phyloP scores from a whole-genome alignment of 306 rosid genomes.

The Citrullus amarus region DNA sequence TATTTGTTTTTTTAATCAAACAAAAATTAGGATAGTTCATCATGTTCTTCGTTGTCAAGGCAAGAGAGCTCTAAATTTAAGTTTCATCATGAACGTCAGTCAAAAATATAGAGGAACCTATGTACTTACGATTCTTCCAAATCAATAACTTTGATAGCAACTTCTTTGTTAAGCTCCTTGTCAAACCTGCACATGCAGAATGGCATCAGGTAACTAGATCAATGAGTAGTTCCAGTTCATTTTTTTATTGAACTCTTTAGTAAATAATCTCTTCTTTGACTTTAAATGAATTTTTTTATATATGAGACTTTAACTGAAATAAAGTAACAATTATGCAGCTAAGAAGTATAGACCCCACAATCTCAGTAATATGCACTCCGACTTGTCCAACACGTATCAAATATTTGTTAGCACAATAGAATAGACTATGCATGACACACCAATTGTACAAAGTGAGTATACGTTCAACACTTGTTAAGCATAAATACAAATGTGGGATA shows the following conservation, averaged over 20 bases:
- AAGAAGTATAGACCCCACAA: neutral
- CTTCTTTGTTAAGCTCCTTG: constrained; percentile 76
- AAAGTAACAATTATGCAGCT: neutral
- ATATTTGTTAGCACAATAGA: neutral
- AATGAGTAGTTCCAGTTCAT: neutral
- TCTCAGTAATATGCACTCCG: neutral
- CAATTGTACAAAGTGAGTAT: neutral
- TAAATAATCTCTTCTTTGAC: neutral
- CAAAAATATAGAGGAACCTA: neutral
- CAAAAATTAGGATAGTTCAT: neutral
- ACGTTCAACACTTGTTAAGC: neutral
- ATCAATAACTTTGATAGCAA: constrained; percentile 96
- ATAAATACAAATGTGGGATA: neutral
- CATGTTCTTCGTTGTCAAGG: neutral
- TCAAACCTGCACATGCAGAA: constrained; percentile 65
- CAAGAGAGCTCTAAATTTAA: neutral
- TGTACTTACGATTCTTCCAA: constrained; percentile 96
- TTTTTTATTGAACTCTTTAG: neutral
- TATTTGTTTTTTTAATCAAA: neutral
- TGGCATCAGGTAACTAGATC: neutral
- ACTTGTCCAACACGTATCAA: neutral
- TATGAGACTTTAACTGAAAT: neutral
- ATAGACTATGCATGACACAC: neutral
- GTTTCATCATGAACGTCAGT: neutral
- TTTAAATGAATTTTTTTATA: neutral